A percentile compares a stretch with the other conserved stretches of the same genome.
Conservation (phyloP, 2,329 filamentous ascomycete species). For the Cladosporium sp. region DNA sequence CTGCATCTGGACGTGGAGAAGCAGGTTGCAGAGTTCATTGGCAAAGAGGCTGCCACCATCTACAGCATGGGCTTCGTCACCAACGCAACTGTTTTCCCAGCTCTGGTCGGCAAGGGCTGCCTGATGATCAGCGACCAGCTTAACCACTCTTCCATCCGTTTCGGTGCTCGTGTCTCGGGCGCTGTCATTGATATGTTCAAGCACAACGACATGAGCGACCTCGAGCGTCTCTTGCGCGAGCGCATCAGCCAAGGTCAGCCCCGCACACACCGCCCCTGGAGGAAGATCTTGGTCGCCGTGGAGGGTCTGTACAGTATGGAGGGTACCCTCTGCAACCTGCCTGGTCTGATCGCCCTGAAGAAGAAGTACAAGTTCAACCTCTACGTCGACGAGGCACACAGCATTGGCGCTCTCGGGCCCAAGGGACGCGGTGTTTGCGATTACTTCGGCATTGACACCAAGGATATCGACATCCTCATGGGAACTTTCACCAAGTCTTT, state of each 20-base stretch:
- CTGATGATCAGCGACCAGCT: conserved; percentile 94
- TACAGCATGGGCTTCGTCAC: conserved; percentile 99
- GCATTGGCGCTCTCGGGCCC: conserved; percentile 85
- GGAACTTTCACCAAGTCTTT: conserved; percentile 98
- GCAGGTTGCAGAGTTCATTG: conserved; percentile 82
- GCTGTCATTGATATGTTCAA: conserved; percentile 95
- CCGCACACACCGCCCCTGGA: conserved; percentile 97
- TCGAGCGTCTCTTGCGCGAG: conserved; percentile 82
- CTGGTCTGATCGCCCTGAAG: conserved; percentile 78
- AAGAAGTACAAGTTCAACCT: conserved; percentile 95
- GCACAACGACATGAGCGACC: conserved; percentile 88
- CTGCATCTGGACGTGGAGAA: conserved; percentile 84
- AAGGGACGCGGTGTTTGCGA: conserved; percentile 89
- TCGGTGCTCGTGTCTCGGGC: conserved; percentile 86
- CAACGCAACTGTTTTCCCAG: conserved; percentile 87
- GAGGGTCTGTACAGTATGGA: conserved; percentile 99
- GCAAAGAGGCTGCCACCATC: conserved; percentile 90
- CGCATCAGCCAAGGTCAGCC: conserved; percentile 95
- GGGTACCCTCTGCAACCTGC: conserved; percentile 97
- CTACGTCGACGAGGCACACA: conserved; percentile 95
- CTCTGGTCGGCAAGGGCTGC: conserved; percentile 85
- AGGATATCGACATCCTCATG: conserved; percentile 92
- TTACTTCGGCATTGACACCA: conserved; percentile 86
- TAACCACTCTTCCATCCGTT: conserved; percentile 95
- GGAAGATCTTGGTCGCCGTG: conserved; percentile 94